These are phyloP conservation scores for Tuber brumale DNA, from an alignment of 495 filamentous ascomycete genomes.

Conservation along the genomic window DNA sequence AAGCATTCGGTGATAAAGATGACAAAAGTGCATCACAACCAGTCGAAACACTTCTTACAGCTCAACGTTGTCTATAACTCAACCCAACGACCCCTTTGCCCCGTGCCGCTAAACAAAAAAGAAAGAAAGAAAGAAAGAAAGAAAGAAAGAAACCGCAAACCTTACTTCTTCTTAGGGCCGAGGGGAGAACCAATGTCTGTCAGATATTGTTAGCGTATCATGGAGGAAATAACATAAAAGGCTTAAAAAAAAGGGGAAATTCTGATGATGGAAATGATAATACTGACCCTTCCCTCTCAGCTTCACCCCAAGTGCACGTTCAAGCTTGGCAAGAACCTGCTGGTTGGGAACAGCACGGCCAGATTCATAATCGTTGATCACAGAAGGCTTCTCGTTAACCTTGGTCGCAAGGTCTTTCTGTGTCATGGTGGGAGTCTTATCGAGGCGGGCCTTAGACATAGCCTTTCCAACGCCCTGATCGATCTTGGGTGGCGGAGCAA, in stretches of 20 bases:
- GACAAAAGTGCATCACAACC: not conserved
- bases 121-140: constrained; percentile 19
- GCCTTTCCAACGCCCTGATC: constrained; percentile 71
- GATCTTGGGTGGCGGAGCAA: constrained; percentile 90
- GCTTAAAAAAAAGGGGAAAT: not conserved
- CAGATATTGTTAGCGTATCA: constrained; percentile 12
- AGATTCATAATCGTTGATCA: constrained; percentile 79
- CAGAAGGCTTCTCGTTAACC: constrained; percentile 75
- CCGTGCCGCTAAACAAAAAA: constrained; percentile 30
- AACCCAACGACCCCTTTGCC: constrained; percentile 17
- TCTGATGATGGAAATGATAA: not conserved
- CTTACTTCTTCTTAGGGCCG: constrained; percentile 40
- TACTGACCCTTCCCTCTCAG: constrained; percentile 54
- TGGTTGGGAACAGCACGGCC: constrained; percentile 76
- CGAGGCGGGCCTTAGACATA: constrained; percentile 65
- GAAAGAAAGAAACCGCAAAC: constrained; percentile 17
- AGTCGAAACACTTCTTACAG: not conserved
- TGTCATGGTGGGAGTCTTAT: constrained; percentile 79
- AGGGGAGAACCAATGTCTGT: constrained; percentile 39
- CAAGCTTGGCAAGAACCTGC: constrained; percentile 72
- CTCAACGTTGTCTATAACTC: constrained; percentile 1
- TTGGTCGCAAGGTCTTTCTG: constrained; percentile 94
- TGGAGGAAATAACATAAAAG: not conserved
- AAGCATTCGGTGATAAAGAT: not conserved
- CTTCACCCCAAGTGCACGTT: constrained; percentile 78